These are phyloP conservation scores for Boletus bicolor DNA, from an alignment of 768 basidiomycete genomes.

Conservation along the genomic window DNA sequence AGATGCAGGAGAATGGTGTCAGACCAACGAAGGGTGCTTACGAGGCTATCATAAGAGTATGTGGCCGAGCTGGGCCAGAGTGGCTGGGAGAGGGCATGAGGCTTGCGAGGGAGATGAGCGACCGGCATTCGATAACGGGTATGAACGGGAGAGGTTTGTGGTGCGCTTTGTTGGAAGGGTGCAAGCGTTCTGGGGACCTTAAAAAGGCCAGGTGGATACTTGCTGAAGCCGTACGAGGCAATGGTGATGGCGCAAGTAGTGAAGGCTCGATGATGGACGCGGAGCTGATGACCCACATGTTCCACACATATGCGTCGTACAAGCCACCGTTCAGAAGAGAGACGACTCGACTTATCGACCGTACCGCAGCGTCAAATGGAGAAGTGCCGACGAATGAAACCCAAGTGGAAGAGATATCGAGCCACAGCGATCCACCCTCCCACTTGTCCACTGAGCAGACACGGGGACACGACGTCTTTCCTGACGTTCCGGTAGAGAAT, in stretches of 20 bases:
- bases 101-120: conserved; percentile 84
- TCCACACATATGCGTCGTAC: conserved; percentile 86
- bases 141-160: conserved; percentile 59
- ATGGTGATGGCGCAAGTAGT: conserved; percentile 16
- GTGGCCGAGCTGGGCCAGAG: conserved; percentile 61
- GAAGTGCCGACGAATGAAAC: conserved; percentile 6
- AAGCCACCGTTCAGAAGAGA: conserved; percentile 61
- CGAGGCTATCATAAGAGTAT: conserved; percentile 78
- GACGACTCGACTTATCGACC: conserved; percentile 42
- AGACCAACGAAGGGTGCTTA: conserved; percentile 68
- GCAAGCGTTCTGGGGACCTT: conserved; percentile 84
- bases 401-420: not conserved
- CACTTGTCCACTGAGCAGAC: conserved; percentile 5
- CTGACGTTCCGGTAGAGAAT: conserved; percentile 4
- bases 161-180: conserved; percentile 82
- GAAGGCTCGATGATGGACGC: conserved; percentile 49
- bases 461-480: not conserved
- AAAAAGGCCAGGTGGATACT: conserved; percentile 84
- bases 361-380: not conserved
- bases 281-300: conserved; percentile 75
- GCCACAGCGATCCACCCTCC: not conserved
- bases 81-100: conserved; percentile 83
- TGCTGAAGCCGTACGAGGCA: conserved; percentile 58
- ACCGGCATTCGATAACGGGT: conserved; percentile 45
- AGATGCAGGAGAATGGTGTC: conserved; percentile 79